A percentile compares a stretch with the other conserved stretches of the same genome.
Evolutionary conservation across 352 stramenopile species (phyloP).

Genomic region (Phytophthora cajani): DNA sequence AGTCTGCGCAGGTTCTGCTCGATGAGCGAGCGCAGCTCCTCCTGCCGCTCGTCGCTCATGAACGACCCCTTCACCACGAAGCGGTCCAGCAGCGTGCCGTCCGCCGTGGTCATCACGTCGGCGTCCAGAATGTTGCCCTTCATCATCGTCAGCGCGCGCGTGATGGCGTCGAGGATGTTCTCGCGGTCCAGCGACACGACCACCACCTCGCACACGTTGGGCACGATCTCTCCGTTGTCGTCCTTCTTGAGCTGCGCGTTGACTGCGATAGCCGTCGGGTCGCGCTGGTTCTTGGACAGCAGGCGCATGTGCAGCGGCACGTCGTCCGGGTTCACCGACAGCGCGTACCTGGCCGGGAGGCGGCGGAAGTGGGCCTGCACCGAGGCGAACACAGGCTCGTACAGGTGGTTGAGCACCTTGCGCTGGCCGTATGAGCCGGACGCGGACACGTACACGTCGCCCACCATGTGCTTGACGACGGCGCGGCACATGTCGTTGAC

Average conservation of each 20-base stretch:
- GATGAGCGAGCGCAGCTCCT: conserved; percentile 72
- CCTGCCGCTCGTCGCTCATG: conserved; percentile 81
- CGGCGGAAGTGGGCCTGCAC: conserved; percentile 86
- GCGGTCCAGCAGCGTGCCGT: conserved; percentile 80
- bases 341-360: conserved; percentile 81
- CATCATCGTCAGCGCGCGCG: conserved; percentile 77
- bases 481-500: conserved; percentile 90
- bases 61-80: conserved; percentile 87
- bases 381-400: conserved; percentile 85
- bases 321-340: conserved; percentile 87
- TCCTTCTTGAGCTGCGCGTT: conserved; percentile 88
- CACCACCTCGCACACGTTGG: conserved; percentile 84
- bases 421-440: conserved; percentile 70
- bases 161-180: conserved; percentile 84
- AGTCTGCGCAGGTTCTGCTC: conserved; percentile 77
- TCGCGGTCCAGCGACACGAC: conserved; percentile 82
- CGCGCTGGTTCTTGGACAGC: conserved; percentile 80
- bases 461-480: conserved; percentile 90
- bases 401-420: conserved; percentile 87
- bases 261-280: conserved; percentile 82
- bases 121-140: conserved; percentile 89
- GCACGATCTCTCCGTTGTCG: conserved; percentile 84
- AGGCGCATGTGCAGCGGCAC: conserved; percentile 90
- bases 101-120: conserved; percentile 87
- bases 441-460: conserved; percentile 83